These are phyloP conservation scores for Phytopythium litorale DNA, from an alignment of 352 stramenopile genomes.

Conservation along the genomic window DNA sequence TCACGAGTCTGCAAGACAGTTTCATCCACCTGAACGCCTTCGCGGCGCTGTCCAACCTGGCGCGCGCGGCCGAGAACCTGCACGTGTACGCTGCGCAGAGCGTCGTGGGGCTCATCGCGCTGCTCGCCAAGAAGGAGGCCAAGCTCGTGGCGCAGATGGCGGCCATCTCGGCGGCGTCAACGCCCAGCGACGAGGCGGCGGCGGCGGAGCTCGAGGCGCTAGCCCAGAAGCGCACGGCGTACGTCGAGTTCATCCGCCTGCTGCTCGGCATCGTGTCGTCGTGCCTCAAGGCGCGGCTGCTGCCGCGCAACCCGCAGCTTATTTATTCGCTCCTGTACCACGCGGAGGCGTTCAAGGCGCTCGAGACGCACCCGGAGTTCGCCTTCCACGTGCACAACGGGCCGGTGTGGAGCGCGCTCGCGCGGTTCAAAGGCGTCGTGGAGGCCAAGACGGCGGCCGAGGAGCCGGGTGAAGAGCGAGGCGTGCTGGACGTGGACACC, in stretches of 20 bases:
- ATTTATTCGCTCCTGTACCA: constrained; percentile 85
- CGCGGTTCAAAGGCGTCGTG: constrained; percentile 55
- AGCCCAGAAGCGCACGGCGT: constrained; percentile 50
- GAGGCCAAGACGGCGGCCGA: constrained; percentile 51
- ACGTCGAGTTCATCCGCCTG: constrained; percentile 76
- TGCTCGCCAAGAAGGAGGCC: constrained; percentile 72
- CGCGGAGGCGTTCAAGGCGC: constrained; percentile 43
- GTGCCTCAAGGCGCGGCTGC: constrained; percentile 54
- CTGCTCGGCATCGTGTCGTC: constrained; percentile 62
- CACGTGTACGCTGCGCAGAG: constrained; percentile 72
- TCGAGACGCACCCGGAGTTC: constrained; percentile 63
- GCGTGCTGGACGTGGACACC: constrained; percentile 58
- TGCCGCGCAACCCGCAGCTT: constrained; percentile 79
- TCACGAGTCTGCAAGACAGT: constrained; percentile 75
- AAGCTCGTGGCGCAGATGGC: constrained; percentile 54
- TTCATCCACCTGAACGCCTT: constrained; percentile 80
- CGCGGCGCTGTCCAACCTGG: constrained; percentile 67
- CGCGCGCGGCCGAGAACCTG: constrained; percentile 63
- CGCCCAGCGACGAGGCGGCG: not conserved
- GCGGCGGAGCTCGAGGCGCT: constrained; percentile 40
- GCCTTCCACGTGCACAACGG: constrained; percentile 54
- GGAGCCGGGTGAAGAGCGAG: constrained; percentile 16
- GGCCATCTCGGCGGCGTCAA: constrained; percentile 2
- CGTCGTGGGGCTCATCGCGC: constrained; percentile 62
- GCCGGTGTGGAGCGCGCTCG: constrained; percentile 59